Evolutionary conservation across 2,329 filamentous ascomycete genomes (phyloP).

Genomic region (Ophiocordyceps camponoti-rufipedis): DNA sequence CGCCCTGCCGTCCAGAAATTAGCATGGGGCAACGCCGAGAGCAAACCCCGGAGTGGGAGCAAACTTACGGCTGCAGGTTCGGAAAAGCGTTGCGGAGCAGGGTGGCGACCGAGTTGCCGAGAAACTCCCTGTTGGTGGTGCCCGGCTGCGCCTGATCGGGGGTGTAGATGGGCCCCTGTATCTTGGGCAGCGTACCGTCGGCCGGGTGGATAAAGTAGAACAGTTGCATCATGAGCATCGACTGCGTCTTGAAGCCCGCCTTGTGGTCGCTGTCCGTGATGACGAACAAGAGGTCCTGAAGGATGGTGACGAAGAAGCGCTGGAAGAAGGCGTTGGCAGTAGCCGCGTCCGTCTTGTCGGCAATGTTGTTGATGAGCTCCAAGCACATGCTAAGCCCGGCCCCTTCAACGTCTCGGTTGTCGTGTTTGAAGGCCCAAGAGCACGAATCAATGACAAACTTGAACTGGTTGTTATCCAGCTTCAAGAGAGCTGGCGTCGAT

Average conservation of each 20-base stretch:
- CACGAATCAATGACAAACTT: conserved; percentile 99
- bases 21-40: neutral
- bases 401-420: conserved; percentile 93
- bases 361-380: conserved; percentile 94
- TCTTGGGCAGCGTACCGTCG: conserved; percentile 55
- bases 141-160: conserved; percentile 66
- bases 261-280: conserved; percentile 97
- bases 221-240: conserved; percentile 81
- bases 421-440: conserved; percentile 99
- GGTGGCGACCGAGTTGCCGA: conserved; percentile 71
- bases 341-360: conserved; percentile 69
- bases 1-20: conserved; percentile 26
- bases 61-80: conserved; percentile 74
- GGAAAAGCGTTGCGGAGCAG: conserved; percentile 80
- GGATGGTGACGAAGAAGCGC: conserved; percentile 85
- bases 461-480: conserved; percentile 90
- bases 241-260: conserved; percentile 96
- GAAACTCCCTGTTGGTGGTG: conserved; percentile 79
- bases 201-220: conserved; percentile 82
- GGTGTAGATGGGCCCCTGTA: conserved; percentile 79
- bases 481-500: conserved; percentile 48
- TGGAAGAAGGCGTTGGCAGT: conserved; percentile 95
- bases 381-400: conserved; percentile 96
- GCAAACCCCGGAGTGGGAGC: neutral
- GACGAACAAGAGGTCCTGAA: conserved; percentile 97